Percentiles rank a stretch among this genome's conserved stretches.
phyloP scores from a whole-genome alignment of 805 yeast species.

The Saccharomycopsis lassenensis region DNA sequence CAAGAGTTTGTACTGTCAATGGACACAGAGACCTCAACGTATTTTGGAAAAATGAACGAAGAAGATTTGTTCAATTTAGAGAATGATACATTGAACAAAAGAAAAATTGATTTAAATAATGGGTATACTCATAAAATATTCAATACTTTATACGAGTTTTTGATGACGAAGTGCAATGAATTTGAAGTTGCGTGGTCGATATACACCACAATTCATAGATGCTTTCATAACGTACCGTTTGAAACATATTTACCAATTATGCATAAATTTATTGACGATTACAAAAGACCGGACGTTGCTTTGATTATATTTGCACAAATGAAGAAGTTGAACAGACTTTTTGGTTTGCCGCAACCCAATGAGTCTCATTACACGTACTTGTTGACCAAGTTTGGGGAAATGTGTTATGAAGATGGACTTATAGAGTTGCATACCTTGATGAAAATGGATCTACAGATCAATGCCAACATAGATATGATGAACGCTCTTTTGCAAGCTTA shows the following conservation, averaged over 20 bases:
- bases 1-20: constrained; percentile 28
- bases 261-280: constrained; percentile 38
- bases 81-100: constrained; percentile 17
- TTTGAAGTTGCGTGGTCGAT: constrained; percentile 46
- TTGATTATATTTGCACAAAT: constrained; percentile 49
- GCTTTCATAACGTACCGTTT: constrained; percentile 41
- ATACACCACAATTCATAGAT: constrained; percentile 45
- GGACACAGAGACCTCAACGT: constrained; percentile 13
- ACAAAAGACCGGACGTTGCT: constrained; percentile 48
- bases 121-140: constrained; percentile 26
- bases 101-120: constrained; percentile 13
- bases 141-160: constrained; percentile 34
- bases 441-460: constrained; percentile 47
- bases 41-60: constrained; percentile 19
- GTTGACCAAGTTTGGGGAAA: constrained; percentile 47
- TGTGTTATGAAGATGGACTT: constrained; percentile 52
- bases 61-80: constrained; percentile 19
- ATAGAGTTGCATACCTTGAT: constrained; percentile 47
- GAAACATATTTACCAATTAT: constrained; percentile 47
- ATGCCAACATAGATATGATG: constrained; percentile 42
- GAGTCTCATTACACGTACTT: constrained; percentile 46
- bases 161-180: constrained; percentile 27
- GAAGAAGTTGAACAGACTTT: constrained; percentile 41
- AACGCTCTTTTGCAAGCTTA: constrained; percentile 56
- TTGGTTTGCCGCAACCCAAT: constrained; percentile 36